A percentile compares a stretch with the other conserved stretches of the same genome.
These are phyloP conservation scores for Fraxinus greggii DNA, from an alignment of 305 asterid genomes.

Conservation along the genomic window DNA sequence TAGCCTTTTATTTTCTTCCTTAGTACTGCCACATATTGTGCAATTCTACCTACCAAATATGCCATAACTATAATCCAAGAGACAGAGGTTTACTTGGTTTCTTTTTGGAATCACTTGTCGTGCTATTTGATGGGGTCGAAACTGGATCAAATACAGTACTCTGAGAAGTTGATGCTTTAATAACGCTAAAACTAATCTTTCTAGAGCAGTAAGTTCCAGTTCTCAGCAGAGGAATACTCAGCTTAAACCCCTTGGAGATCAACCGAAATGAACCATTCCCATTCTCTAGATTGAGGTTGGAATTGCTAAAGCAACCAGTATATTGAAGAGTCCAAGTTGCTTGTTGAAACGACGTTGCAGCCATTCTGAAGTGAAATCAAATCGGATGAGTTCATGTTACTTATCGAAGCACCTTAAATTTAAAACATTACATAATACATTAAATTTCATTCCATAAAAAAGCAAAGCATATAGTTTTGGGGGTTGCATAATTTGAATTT, in stretches of 20 bases:
- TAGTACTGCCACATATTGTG: not conserved
- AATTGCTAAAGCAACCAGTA: slow-evolving; percentile 33
- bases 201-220: slow-evolving; percentile 38
- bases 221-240: slow-evolving; percentile 38
- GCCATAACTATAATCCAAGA: not conserved
- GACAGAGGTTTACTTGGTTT: slow-evolving; percentile 56
- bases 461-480: not conserved
- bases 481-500: not conserved
- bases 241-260: slow-evolving; percentile 51
- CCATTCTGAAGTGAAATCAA: slow-evolving; percentile 56
- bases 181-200: slow-evolving; percentile 38
- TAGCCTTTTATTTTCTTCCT: not conserved
- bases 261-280: slow-evolving; percentile 48
- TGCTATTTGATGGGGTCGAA: slow-evolving; percentile 50
- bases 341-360: slow-evolving; percentile 54
- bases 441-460: not conserved
- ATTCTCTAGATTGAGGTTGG: slow-evolving; percentile 47
- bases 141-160: slow-evolving; percentile 50
- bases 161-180: slow-evolving; percentile 61
- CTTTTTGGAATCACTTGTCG: slow-evolving; percentile 52
- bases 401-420: not conserved
- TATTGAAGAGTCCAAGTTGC: slow-evolving; percentile 52
- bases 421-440: not conserved
- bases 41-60: not conserved
- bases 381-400: not conserved